Base-by-base conservation (phyloP, 2,329 filamentous ascomycete species). In the Alternaria sp. region DNA sequence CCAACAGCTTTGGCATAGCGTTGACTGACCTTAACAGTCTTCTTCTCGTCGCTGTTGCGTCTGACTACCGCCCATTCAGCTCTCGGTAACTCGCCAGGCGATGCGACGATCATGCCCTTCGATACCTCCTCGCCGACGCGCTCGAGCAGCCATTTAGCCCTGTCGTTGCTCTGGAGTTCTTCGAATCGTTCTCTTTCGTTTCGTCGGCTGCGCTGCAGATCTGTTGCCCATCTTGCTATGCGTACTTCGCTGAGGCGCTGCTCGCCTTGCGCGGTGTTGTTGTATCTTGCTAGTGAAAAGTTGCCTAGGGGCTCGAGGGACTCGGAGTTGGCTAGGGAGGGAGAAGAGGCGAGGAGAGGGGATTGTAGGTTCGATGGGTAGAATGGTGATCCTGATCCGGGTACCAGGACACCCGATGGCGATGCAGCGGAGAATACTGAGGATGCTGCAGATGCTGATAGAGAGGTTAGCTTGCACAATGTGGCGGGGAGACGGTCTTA, bases 211-310 rank as follows among this genome's bases (percentile, higher is more conserved):
- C 88, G 87, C 75, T 96, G 92, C 0, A 97, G 84, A 71, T 96
- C 92, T 8, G 89, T 87, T 0, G 93, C 93, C 93, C 93, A 97
- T 74, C 91, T 92, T 2, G 90, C 91, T 18, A 96, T 84, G 7
- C 90, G 86, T n/a, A 95, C 85, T 67, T 90, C 88, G 12, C 88
- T 88, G 45, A 89, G 80, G 7, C 83, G 84, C 69, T 90, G 88
- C 72, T 90, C 87, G 18, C 84, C 83, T 62, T 87, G 85, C 18
- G 64, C 50, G 73, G 88, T 83, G 14, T 67, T 69, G 43, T 86
- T 82, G 58, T 91, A 83, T 60, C 88, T 84, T 8, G 78, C 70
- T 7, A 79, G 65, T 3, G 77, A 78, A 62, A 82, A 82, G 28
- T 78, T 75, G 6, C 71, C 67, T 1, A 75, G 70, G n/a, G 71